Conservation (phyloP, 108 stramenopile species). For the Cyclostephanos tholiformis region DNA sequence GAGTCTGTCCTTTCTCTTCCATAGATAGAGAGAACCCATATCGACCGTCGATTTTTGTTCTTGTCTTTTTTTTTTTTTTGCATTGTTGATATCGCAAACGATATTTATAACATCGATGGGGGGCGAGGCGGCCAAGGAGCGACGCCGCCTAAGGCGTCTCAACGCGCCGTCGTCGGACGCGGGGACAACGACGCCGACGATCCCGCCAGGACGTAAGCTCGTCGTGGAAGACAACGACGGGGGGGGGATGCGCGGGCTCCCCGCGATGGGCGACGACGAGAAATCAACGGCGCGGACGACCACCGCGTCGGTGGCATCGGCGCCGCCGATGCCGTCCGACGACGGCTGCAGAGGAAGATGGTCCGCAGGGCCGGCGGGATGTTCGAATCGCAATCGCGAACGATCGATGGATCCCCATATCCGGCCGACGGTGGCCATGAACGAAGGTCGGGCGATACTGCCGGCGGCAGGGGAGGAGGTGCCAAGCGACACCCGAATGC, state of each 20-base stretch:
- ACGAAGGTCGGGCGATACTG: slow-evolving; percentile 24
- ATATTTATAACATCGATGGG: slow-evolving; percentile 67
- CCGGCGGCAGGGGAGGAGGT: slow-evolving; percentile 3
- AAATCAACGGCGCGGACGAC: no score
- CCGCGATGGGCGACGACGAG: no score
- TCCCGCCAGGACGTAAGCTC: no score
- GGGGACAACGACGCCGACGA: slow-evolving; percentile 3
- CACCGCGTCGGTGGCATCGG: no score
- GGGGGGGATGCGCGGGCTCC: no score
- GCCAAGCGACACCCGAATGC: slow-evolving; percentile 3
- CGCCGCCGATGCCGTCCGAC: slow-evolving; percentile 6
- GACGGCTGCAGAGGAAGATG: slow-evolving; percentile 27
- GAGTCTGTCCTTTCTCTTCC: no score
- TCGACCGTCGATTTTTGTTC: no score
- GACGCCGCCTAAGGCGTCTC: slow-evolving; percentile 64
- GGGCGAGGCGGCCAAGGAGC: slow-evolving; percentile 76
- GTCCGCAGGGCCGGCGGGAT: slow-evolving; percentile 27
- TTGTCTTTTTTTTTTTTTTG: no score
- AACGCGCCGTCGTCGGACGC: slow-evolving; percentile 19
- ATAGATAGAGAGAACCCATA: no score
- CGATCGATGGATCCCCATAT: not conserved
- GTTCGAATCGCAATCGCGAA: slow-evolving; percentile 32
- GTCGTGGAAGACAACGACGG: no score
- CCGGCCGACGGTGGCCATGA: slow-evolving; percentile 7
- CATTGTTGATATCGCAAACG: no score